phyloP scores from a whole-genome alignment of 305 asterid species.

The Lippia alba region DNA sequence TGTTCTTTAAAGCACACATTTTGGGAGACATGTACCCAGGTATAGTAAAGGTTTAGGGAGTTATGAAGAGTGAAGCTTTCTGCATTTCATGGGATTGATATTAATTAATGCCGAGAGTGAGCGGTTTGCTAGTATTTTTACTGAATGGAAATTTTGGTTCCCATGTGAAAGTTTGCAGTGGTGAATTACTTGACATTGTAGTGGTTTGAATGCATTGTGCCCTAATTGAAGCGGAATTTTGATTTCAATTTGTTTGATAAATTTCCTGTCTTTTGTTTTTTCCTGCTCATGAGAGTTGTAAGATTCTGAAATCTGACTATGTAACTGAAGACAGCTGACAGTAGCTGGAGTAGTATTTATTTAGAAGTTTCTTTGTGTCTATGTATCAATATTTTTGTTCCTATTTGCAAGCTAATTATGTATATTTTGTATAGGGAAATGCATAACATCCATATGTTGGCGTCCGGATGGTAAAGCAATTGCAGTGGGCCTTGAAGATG shows the following conservation, averaged over 20 bases:
- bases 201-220: not conserved
- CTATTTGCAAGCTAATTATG: slow-evolving; percentile 9
- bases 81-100: not conserved
- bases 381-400: not conserved
- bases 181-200: not conserved
- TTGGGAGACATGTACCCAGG: not conserved
- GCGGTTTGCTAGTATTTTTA: not conserved
- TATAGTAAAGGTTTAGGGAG: not conserved
- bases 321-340: not conserved
- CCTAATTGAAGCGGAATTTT: not conserved
- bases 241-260: not conserved
- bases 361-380: not conserved
- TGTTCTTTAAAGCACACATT: not conserved
- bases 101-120: not conserved
- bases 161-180: not conserved
- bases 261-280: not conserved
- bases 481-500: slow-evolving; percentile 94
- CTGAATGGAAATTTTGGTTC: not conserved
- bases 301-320: not conserved
- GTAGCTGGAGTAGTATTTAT: not conserved
- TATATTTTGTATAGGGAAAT: slow-evolving; percentile 58
- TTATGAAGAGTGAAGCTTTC: not conserved
- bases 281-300: not conserved
- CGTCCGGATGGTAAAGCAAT: slow-evolving; percentile 97
- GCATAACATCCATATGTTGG: slow-evolving; percentile 92